phyloP scores from a whole-genome alignment of 495 filamentous ascomycete genomes.

The Talaromyces trachyspermus region DNA sequence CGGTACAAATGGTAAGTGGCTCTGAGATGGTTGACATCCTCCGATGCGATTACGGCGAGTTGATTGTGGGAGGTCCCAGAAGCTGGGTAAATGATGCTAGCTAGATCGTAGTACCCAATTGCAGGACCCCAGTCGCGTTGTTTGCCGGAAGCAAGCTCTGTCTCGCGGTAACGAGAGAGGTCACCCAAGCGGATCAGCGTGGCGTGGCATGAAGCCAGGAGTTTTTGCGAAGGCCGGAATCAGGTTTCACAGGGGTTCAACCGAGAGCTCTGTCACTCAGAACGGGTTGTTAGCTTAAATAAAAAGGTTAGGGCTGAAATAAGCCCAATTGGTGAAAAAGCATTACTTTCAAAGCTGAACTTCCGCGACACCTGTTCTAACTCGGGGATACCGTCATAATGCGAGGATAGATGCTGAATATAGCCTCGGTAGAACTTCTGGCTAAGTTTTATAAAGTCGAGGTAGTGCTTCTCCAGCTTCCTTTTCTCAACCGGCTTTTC shows the following conservation, averaged over 20 bases:
- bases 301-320: constrained; percentile 6
- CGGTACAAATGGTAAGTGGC: constrained; percentile 87
- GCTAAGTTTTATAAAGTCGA: constrained; percentile 75
- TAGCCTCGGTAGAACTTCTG: constrained; percentile 82
- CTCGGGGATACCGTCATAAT: constrained; percentile 63
- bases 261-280: constrained; percentile 30
- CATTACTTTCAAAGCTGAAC: constrained; percentile 54
- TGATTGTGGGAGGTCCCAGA: constrained; percentile 84
- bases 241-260: constrained; percentile 31
- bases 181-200: constrained; percentile 84
- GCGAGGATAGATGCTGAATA: constrained; percentile 67
- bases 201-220: constrained; percentile 72
- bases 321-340: constrained; percentile 2
- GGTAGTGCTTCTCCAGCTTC: constrained; percentile 72
- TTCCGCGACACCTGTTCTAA: constrained; percentile 63
- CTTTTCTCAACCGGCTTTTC: constrained; percentile 67
- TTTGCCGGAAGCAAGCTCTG: constrained; percentile 48
- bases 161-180: constrained; percentile 82
- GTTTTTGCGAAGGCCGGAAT: constrained; percentile 47
- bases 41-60: constrained; percentile 72
- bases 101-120: constrained; percentile 76
- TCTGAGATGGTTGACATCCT: constrained; percentile 67
- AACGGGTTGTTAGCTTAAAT: constrained; percentile 12
- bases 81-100: constrained; percentile 66
- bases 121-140: constrained; percentile 73